Base-by-base conservation (phyloP, 352 stramenopile species). In the Pythium folliculosum region DNA sequence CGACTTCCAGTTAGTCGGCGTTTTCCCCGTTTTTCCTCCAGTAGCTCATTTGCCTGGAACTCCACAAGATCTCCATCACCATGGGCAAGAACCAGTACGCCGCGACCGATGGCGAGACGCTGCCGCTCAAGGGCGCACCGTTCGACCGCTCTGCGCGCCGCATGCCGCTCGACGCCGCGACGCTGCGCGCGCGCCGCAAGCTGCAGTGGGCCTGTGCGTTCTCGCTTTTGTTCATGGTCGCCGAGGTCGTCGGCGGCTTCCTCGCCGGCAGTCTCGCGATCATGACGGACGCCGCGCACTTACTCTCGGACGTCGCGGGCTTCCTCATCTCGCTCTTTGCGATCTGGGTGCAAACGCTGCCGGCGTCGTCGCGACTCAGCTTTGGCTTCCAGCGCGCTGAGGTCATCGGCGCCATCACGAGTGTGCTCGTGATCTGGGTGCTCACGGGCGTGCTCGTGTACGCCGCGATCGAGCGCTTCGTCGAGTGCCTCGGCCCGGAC, bases 381-480 rank as follows among this genome's bases (percentile, higher is more conserved):
- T 99, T 97, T 80, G 97, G 98, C 32, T 97, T 98, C 61, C 91
- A 98, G 66, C 86, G 98, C 51, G 96, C 94, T 2, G 98, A 99
- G 72, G 96, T 98, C 10, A 81, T 99, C 8, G 96, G 96, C 10
- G 98, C 97, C 17, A 72, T 99, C 14, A 84, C 96, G 38, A 98
- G 87, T 49, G 96, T 99, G 65, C 65, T 97, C 27, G 80, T 96
- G 48, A 97, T 99, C 62, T 98, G 94, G 70, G 78, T 99, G 54
- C 81, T 99, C 25, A 99, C 92, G 35, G 82, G 96, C 40, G 86
- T 95, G 63, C 85, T 99, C 21, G 84, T 98, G 9, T 95, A 96
- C 50, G 95, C 98, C 49, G 98, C 97, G 1, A 76, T 99, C 43
- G 75, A 92, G 68, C 87, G 97, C 51, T 86, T 95, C 63, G 71